Percentiles rank a stretch among this genome's conserved stretches.
phyloP scores from a whole-genome alignment of 2,329 filamentous ascomycete species.

The Xylaria digitata region DNA sequence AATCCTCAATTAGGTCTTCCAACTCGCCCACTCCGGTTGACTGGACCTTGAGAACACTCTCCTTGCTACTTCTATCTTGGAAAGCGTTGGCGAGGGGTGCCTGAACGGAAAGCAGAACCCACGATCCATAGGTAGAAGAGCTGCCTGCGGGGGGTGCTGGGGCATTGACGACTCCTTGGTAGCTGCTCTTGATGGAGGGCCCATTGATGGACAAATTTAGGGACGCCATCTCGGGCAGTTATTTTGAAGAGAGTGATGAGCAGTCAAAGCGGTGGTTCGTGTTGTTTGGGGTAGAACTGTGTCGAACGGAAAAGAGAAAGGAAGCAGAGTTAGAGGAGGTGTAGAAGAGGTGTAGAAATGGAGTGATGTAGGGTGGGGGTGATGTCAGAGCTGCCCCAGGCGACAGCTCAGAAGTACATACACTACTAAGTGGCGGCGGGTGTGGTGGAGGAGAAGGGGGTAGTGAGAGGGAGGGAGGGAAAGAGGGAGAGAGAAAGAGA shows the following conservation, averaged over 20 bases:
- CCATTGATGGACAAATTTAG: conserved; percentile 84
- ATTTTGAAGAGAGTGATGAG: conserved; percentile 38
- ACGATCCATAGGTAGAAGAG: conserved; percentile 88
- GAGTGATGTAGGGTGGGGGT: conserved; percentile 43
- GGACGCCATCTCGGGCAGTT: conserved; percentile 71
- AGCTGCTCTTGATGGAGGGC: conserved; percentile 86
- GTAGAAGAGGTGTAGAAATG: conserved; percentile 21
- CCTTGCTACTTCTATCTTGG: conserved; percentile 85
- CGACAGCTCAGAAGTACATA: conserved; percentile 27
- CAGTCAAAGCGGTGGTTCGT: conserved; percentile 24
- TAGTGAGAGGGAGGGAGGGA: too few relatives aligned
- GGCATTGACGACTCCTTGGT: conserved; percentile 68
- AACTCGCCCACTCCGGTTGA: conserved; percentile 93
- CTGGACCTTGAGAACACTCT: conserved; percentile 95
- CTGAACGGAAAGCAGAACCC: conserved; percentile 94
- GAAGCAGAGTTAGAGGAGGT: conserved; percentile 10
- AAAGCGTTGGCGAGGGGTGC: conserved; percentile 94
- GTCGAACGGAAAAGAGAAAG: conserved; percentile 27
- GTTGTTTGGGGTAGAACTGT: conserved; percentile 29
- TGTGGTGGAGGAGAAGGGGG: conserved; percentile 10
- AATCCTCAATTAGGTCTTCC: conserved; percentile 89
- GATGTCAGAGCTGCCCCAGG: conserved; percentile 47
- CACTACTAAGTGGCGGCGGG: conserved; percentile 5
- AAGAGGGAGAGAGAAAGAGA: neutral
- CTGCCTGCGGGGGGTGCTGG: conserved; percentile 60